A percentile compares a stretch with the other conserved stretches of the same genome.
Conservation (phyloP, 192 early-diverging fungal species). For the Gaertneriomyces sp. region DNA sequence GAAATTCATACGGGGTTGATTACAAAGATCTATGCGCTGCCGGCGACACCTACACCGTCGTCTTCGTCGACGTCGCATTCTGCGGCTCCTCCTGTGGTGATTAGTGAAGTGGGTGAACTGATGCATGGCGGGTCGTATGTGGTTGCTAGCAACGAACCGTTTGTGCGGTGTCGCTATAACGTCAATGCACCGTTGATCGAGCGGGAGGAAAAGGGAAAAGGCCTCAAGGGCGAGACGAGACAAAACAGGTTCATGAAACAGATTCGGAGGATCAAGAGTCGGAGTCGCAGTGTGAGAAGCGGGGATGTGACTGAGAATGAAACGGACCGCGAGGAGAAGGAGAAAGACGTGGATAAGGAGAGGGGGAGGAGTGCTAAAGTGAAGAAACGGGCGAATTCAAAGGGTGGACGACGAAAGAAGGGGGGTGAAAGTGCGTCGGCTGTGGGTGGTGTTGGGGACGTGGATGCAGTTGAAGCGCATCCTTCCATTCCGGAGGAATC, state of each 20-base stretch:
- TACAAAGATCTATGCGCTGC: constrained; percentile 36
- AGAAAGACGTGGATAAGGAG: not conserved
- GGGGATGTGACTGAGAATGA: not conserved
- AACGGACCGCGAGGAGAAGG: not conserved
- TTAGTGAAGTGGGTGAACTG: constrained; percentile 20
- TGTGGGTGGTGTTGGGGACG: not conserved
- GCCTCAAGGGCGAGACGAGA: not conserved
- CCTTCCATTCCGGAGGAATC: not conserved
- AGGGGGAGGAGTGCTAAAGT: not conserved
- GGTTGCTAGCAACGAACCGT: constrained; percentile 43
- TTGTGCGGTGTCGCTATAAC: constrained; percentile 43
- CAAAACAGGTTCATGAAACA: not conserved
- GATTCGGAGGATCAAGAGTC: not conserved
- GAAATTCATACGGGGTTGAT: constrained; percentile 34
- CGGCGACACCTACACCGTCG: constrained; percentile 13
- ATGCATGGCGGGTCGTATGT: constrained; percentile 34
- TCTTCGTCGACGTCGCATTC: too few species aligned
- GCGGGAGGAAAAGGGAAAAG: not conserved
- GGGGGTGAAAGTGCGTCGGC: not conserved
- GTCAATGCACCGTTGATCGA: constrained; percentile 26
- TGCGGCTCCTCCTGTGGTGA: too few species aligned
- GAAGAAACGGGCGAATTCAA: not conserved
- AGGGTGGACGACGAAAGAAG: constrained; percentile 5
- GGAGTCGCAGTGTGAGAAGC: not conserved
- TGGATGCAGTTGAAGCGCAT: not conserved